Evolutionary conservation across 176 grass and related monocot genomes (phyloP), one percentile per base, ranked within the genome.

Genomic region (Aegilops bicornis): DNA sequence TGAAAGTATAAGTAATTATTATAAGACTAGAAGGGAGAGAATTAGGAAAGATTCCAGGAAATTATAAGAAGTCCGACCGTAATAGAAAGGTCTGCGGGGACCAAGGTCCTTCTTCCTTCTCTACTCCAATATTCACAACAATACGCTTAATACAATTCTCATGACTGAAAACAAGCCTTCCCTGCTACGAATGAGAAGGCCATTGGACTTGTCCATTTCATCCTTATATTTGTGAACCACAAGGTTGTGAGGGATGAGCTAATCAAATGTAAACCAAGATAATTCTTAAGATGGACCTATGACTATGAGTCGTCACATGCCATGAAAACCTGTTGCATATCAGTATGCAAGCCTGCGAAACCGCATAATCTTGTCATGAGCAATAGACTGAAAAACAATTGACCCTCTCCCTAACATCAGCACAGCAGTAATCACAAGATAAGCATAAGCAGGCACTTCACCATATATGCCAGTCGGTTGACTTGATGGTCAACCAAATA

Each of bases 371-470:
- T 79, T 69, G 35, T 69, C 31, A 20, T 4, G 1, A 69, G 63
- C 71, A 77, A 69, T 27, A 69, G 43, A 47, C 47, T 60, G 24
- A 27, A 81, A n/a, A 65, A 67, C 4, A 85, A 79, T 58, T 32
- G 80, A 82, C 48, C 64, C 5, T n/a, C 82, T 10, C 63, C 64
- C 24, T 32, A 43, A 72, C n/a, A 83, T 22, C 31, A 56, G 19
- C 10, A 58, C 22, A 63, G n/a, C 84, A 86, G 66, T 63, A 67
- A 83, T 68, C 13, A 23, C n/a, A 87, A 73, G 6, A 84, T 87
- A 61, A 90, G 73, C 25, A 75, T 5, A 58, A 80, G 20, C 22
- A 52, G 67, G 16, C 23, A 73, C 32, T 78, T 82, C 54, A 58
- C 5, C 42, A 37, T 24, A 79, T 73, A 29, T 65, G 25, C 22